These are phyloP conservation scores for Aspergillus olivimuriae DNA, from an alignment of 495 filamentous ascomycete species.

Conservation along the genomic window DNA sequence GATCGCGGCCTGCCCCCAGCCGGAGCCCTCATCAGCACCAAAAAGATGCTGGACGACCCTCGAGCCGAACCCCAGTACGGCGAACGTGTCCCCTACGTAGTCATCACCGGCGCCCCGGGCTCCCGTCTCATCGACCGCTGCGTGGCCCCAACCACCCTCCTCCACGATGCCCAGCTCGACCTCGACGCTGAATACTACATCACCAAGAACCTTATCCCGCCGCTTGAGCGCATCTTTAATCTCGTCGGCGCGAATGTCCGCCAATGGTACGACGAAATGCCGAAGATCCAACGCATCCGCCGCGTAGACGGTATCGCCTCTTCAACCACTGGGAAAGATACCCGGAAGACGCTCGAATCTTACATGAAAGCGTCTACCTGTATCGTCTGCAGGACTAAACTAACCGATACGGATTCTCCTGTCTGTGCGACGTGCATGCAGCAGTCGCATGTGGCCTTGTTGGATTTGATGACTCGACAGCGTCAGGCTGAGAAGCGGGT, in stretches of 20 bases:
- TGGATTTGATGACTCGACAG: slow-evolving; percentile 54
- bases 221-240: slow-evolving; percentile 93
- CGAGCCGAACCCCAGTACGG: slow-evolving; percentile 90
- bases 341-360: slow-evolving; percentile 69
- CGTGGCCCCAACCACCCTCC: slow-evolving; percentile 77
- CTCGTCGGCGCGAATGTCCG: slow-evolving; percentile 89
- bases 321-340: slow-evolving; percentile 20
- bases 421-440: slow-evolving; percentile 61
- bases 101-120: slow-evolving; percentile 80
- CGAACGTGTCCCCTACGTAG: slow-evolving; percentile 90
- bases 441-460: slow-evolving; percentile 50
- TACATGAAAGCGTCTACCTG: slow-evolving; percentile 80
- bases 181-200: slow-evolving; percentile 98
- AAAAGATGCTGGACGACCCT: slow-evolving; percentile 77
- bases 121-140: slow-evolving; percentile 84
- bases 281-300: slow-evolving; percentile 72
- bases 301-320: slow-evolving; percentile 38
- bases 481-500: slow-evolving; percentile 57
- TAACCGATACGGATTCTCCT: slow-evolving; percentile 39
- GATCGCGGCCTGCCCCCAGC: slow-evolving; percentile 73
- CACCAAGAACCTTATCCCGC: slow-evolving; percentile 88
- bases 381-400: slow-evolving; percentile 65
- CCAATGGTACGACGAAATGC: slow-evolving; percentile 95
- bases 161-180: slow-evolving; percentile 66
- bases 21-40: slow-evolving; percentile 79